Percentiles rank a stretch among this genome's conserved stretches.
These are phyloP conservation scores for Yamadazyma jaroonii DNA, from an alignment of 1,139 yeast genomes.

Conservation along the genomic window DNA sequence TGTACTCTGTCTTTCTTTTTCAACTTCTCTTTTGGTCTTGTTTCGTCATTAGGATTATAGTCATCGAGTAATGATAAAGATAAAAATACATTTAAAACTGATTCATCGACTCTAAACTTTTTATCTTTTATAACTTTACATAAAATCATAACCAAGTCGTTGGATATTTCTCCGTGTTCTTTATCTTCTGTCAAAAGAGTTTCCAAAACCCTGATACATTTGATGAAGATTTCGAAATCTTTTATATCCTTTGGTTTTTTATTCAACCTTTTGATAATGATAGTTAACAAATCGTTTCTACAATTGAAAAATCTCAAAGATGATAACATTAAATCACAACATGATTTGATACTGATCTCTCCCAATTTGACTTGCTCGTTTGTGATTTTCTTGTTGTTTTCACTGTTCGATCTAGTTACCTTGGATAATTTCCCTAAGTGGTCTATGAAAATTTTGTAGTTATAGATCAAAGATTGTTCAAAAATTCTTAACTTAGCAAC, in stretches of 20 bases:
- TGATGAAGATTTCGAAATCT: conserved; percentile 51
- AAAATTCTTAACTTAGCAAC: conserved; percentile 71
- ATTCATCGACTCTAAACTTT: conserved; percentile 78
- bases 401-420: conserved; percentile 38
- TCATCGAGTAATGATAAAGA: conserved; percentile 76
- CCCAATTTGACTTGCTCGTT: conserved; percentile 48
- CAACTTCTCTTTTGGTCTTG: conserved; percentile 47
- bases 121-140: conserved; percentile 72
- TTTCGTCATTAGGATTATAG: conserved; percentile 65
- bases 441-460: conserved; percentile 69
- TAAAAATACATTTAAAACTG: conserved; percentile 70
- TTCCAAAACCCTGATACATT: conserved; percentile 66
- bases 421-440: conserved; percentile 44
- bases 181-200: conserved; percentile 65
- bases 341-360: conserved; percentile 64
- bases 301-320: conserved; percentile 78
- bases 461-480: conserved; percentile 71
- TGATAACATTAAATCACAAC: conserved; percentile 67
- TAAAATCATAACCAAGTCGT: conserved; percentile 66
- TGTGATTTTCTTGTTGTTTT: conserved; percentile 36
- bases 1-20: conserved; percentile 88
- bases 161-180: conserved; percentile 74
- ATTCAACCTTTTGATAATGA: conserved; percentile 65
- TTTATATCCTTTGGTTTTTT: conserved; percentile 45
- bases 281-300: conserved; percentile 65